Conservation (phyloP, 2,329 filamentous ascomycete genomes). For the Trichoderma sp. region DNA sequence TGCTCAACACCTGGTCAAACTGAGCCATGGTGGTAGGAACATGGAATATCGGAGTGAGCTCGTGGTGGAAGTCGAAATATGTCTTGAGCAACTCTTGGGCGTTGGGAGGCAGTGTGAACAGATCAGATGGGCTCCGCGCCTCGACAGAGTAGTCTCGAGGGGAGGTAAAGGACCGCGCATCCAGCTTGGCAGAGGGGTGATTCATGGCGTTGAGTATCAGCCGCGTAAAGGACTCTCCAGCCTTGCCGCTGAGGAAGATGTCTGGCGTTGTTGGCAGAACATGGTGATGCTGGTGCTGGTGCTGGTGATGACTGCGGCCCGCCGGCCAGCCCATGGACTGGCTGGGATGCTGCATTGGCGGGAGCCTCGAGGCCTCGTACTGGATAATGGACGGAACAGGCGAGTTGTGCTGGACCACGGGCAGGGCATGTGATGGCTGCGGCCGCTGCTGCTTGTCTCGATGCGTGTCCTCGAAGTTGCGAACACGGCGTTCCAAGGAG, state of each 20-base stretch:
- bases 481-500: conserved; percentile 12
- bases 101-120: conserved; percentile 4
- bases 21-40: conserved; percentile 13
- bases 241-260: conserved; percentile 18
- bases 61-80: conserved; percentile 17
- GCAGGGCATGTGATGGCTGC: neutral
- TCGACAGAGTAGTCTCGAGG: neutral
- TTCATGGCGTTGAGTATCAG: conserved; percentile 20
- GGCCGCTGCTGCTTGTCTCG: neutral
- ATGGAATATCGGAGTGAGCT: conserved; percentile 17
- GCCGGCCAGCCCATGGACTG: neutral
- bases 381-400: conserved; percentile 5
- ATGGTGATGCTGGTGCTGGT: neutral
- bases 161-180: conserved; percentile 2
- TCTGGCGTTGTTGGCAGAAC: conserved; percentile 11
- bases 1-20: neutral
- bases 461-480: conserved; percentile 15
- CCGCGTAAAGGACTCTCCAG: conserved; percentile 13
- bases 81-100: neutral
- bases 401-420: neutral
- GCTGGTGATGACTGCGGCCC: neutral
- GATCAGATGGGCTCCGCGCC: neutral
- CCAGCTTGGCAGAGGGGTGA: conserved; percentile 2
- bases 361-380: neutral
- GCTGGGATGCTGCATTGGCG: neutral